Base-by-base conservation (phyloP, 2,329 filamentous ascomycete genomes). In the Xylariales sp. region DNA sequence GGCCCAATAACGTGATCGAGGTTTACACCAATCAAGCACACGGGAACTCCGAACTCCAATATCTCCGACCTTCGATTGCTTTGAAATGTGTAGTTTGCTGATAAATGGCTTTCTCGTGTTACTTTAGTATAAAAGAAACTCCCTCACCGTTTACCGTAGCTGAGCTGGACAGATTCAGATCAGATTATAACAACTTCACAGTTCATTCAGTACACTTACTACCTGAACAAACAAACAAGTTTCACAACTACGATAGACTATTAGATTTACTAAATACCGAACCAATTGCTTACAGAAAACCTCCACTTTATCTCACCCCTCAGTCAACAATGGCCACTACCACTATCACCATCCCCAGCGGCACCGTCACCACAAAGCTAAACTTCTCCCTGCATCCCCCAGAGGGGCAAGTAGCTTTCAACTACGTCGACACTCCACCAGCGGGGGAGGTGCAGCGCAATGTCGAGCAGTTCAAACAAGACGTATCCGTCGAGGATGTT, bases 401-500 rank as follows among this genome's bases (percentile, higher is more conserved):
- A 3, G 88, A 92, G 78, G 85, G 87, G 73, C 80, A 84, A 9
- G 75, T 75, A 0, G 90, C 91, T 30, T 91, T 86, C 83, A 89
- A 90, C 81, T 89, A 89, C 78, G 90, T 93, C 74, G 89, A 92
- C 70, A 78, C 81, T 8, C 88, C 87, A 0, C 87, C 90, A 0
- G 79, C 84, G 1, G 90, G 89, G 65, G 75, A 85, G 32, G 88
- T 89, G 0, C 85, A 88, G 75, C 85, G 85, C 71, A 97, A 97
- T 84, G 92, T 87, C 79, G 79, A 79, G 61, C 80, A 84, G 67
- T 73, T 79, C 48, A 52, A 78, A 8, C 83, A 88, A 28, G 76
- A 83, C 2, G 87, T 93, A 36, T 76, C 77, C 4, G 86, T 97
- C 74, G 82, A 85, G 69, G 94, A 97, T 81, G 85, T 94, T 74